Percentiles rank a stretch among this genome's conserved stretches.
These are phyloP conservation scores for Pyricularia pennisetigena DNA, from an alignment of 2,329 filamentous ascomycete genomes.

Conservation along the genomic window DNA sequence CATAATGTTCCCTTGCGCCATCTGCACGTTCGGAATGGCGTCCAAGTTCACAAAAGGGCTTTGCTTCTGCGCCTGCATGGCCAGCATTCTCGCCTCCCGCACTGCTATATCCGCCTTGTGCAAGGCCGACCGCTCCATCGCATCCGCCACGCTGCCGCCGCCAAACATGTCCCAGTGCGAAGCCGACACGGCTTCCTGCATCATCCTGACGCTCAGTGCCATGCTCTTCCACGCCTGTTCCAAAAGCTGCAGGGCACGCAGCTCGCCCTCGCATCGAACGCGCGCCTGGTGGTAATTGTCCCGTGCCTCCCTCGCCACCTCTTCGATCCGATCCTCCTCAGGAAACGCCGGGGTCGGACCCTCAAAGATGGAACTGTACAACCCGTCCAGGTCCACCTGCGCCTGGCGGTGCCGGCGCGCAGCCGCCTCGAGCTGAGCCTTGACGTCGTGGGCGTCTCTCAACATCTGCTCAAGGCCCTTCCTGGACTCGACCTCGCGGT, in stretches of 20 bases:
- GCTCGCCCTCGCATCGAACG: conserved; percentile 26
- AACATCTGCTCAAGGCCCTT: conserved; percentile 28
- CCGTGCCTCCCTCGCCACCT: conserved; percentile 21
- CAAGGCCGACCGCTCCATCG: conserved; percentile 44
- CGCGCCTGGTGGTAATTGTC: conserved; percentile 27
- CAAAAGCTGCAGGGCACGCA: conserved; percentile 29
- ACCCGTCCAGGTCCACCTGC: conserved; percentile 34
- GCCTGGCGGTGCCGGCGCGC: conserved; percentile 25
- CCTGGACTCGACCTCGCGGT: conserved; percentile 31
- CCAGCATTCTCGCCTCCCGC: conserved; percentile 26
- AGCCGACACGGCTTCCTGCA: conserved; percentile 30
- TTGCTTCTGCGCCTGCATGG: conserved; percentile 27
- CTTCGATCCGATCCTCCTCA: conserved; percentile 40
- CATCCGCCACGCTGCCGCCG: conserved; percentile 35
- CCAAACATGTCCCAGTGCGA: conserved; percentile 39
- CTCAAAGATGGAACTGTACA: conserved; percentile 44
- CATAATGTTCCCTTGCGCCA: conserved; percentile 35
- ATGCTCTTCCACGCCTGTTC: conserved; percentile 26
- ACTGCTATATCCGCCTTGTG: conserved; percentile 33
- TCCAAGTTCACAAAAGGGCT: conserved; percentile 24
- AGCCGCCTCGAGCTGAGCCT: conserved; percentile 23
- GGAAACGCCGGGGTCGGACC: conserved; percentile 42
- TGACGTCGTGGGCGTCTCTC: conserved; percentile 25
- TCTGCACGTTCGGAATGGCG: conserved; percentile 27
- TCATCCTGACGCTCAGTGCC: conserved; percentile 21